phyloP scores from a whole-genome alignment of 1,284 basidiomycete species.

The Macrocybe sp. region DNA sequence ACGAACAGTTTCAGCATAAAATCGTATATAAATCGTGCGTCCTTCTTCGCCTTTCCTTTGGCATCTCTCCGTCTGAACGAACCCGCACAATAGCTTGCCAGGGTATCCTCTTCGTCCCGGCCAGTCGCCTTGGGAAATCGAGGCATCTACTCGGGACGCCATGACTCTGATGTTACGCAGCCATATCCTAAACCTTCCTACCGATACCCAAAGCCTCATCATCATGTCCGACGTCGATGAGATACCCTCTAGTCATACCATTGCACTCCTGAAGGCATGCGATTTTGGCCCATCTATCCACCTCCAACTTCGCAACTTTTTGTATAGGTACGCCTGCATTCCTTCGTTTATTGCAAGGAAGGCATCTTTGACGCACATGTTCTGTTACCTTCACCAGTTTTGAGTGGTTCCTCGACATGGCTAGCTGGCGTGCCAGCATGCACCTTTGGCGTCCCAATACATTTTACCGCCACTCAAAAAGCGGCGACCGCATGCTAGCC shows the following conservation, averaged over 20 bases:
- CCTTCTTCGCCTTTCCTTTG: slow-evolving; percentile 4
- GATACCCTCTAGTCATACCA: slow-evolving; percentile 52
- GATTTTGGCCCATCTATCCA: slow-evolving; percentile 53
- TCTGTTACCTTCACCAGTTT: slow-evolving; percentile 28
- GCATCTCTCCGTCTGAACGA: not conserved
- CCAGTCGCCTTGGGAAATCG: slow-evolving; percentile 38
- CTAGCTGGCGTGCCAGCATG: slow-evolving; percentile 54
- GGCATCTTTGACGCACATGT: not conserved
- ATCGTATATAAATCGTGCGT: slow-evolving; percentile 47
- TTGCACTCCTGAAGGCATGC: slow-evolving; percentile 55
- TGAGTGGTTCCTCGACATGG: slow-evolving; percentile 51
- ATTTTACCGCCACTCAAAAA: slow-evolving; percentile 54
- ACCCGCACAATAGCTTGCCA: slow-evolving; percentile 26
- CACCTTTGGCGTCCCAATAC: slow-evolving; percentile 37
- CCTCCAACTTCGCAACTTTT: slow-evolving; percentile 58
- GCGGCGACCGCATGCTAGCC: slow-evolving; percentile 46
- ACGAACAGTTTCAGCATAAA: slow-evolving; percentile 47
- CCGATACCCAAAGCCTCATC: slow-evolving; percentile 39
- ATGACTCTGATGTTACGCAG: slow-evolving; percentile 42
- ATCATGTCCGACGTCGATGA: slow-evolving; percentile 72
- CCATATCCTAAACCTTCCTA: slow-evolving; percentile 27
- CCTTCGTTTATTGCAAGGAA: not conserved
- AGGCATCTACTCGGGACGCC: slow-evolving; percentile 29
- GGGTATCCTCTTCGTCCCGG: slow-evolving; percentile 31
- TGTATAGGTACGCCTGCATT: slow-evolving; percentile 43